These are phyloP conservation scores for Aulographum hederae DNA, from an alignment of 2,329 filamentous ascomycete species.

Conservation along the genomic window DNA sequence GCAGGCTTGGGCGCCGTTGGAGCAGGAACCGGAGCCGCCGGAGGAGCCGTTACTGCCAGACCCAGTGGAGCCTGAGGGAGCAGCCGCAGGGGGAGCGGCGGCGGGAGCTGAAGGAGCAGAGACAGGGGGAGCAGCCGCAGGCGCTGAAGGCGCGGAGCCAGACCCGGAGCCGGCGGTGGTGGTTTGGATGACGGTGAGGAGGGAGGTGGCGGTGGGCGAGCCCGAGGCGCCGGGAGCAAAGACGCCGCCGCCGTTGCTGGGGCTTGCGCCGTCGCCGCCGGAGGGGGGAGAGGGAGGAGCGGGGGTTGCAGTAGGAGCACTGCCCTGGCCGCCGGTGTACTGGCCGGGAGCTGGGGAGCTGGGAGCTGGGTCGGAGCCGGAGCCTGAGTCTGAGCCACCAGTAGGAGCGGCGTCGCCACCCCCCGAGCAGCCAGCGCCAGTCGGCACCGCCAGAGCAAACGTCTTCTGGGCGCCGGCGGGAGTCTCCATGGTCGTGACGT, in stretches of 20 bases:
- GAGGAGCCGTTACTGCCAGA: constrained; percentile 1
- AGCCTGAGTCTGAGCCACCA: constrained; percentile 9
- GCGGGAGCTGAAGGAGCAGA: neutral
- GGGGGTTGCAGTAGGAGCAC: constrained; percentile 6
- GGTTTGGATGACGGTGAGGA: too few species aligned
- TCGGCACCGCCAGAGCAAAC: neutral
- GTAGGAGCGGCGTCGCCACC: neutral
- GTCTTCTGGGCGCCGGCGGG: constrained; percentile 5
- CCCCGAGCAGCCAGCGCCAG: neutral
- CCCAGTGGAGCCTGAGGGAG: constrained; percentile 1
- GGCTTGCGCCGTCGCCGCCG: neutral
- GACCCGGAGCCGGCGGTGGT: too few species aligned
- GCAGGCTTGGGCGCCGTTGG: constrained; percentile 1
- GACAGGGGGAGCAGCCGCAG: neutral
- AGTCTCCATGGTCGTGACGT: constrained; percentile 20
- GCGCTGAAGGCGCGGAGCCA: too few species aligned
- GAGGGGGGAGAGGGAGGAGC: neutral
- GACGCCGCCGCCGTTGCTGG: neutral
- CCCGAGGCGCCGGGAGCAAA: constrained; percentile 1
- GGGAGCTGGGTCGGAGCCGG: constrained; percentile 7
- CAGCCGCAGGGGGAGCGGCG: constrained; percentile 1
- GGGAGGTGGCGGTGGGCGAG: neutral
- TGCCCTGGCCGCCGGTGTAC: constrained; percentile 10
- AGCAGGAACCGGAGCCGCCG: neutral
- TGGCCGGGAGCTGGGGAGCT: constrained; percentile 4